Evolutionary conservation across 1,284 basidiomycete genomes (phyloP), one percentile per base, ranked within the genome.

Genomic region (Cryptococcus hybrid): DNA sequence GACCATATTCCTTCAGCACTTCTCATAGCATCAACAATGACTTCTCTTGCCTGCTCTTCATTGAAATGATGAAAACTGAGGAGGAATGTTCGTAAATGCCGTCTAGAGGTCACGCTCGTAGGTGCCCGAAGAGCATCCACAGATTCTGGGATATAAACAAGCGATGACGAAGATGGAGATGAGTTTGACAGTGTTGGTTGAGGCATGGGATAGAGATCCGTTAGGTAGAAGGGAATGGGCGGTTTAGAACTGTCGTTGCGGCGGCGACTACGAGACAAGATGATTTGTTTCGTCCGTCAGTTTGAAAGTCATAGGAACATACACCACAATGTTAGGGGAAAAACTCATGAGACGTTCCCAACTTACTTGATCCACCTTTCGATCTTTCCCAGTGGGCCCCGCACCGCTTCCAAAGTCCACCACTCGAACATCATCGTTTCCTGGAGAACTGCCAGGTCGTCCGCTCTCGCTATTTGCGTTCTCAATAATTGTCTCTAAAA

Each of bases 321-420:
- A 38, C 49, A 18, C 37, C 8, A 13, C 15, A 7, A 5, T 47
- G n/a, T 5, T 12, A 12, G 34, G 1, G 34, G 18, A 7, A 24
- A 12, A 48, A 24, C 24, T 24, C 24, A 24, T 24, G 24, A 3
- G 24, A 3, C 24, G 24, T 24, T 24, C 24, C 24, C 35, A 12
- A 65, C 69, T 60, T 60, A 75, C 73, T 75, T 75, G 46, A 75
- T 60, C n/a, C 55, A 43, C 48, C 51, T 56, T 55, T 75, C 71
- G 46, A 75, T 66, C 18, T 51, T 48, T 6, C 61, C 61, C 52
- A 72, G 59, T 34, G 73, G 71, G 18, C 73, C 72, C 13, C 73
- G 68, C 71, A n/a, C 71, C 71, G 18, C 61, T 64, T 54, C 73
- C 73, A 51, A 69, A 74, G 58, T 75, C 73, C n/a, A 75, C 64